Base-by-base conservation (phyloP, 2,329 filamentous ascomycete genomes). In the Aspergillus caelatus region DNA sequence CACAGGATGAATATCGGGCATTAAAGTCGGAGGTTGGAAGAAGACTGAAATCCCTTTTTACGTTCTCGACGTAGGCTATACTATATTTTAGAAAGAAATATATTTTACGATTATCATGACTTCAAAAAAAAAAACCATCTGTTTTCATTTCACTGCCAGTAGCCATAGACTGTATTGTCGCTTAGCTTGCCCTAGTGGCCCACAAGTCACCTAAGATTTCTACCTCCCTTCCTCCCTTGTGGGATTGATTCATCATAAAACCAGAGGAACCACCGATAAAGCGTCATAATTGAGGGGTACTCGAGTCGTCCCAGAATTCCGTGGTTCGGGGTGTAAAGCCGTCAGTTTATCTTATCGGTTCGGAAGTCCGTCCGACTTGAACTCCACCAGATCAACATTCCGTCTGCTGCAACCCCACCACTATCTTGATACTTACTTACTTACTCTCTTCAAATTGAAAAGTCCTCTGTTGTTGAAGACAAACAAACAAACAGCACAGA, bases 1-100 rank as follows among this genome's bases (percentile, higher is more conserved):
- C 85, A 0, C 76, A 74, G 55, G 84, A 83, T 62, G 75, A 77
- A 65, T 76, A 75, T 61, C 56, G 60, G 46, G 76, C 73, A 21
- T 62, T 75, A 57, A 75, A 71, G 64, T 26, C 26, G 36, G 71
- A 75, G 63, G 53, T 68, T 4, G 19, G 21, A 11, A 43, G 67
- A 26, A 41, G 65, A 36, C 10, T 67, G 34, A 52, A n/a, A 30
- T 41, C 26, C 9, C 12, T 55, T 39, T 7, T 52, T 5, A 32
- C 26, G 4, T 48, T 32, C n/a, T 58, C 41, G 10, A 55, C 34
- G 21, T 23, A 53, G 19, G 1, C 16, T 10, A 50, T 30, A 26
- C 26, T 5, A 26, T 11, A 10, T 16, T 4, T 30, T 26, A 26
- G 26, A 26, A 26, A 28, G 46, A 30, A 50, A 30, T 50, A 10